phyloP scores from a whole-genome alignment of 306 rosid genomes.

The Sophora flavescens region DNA sequence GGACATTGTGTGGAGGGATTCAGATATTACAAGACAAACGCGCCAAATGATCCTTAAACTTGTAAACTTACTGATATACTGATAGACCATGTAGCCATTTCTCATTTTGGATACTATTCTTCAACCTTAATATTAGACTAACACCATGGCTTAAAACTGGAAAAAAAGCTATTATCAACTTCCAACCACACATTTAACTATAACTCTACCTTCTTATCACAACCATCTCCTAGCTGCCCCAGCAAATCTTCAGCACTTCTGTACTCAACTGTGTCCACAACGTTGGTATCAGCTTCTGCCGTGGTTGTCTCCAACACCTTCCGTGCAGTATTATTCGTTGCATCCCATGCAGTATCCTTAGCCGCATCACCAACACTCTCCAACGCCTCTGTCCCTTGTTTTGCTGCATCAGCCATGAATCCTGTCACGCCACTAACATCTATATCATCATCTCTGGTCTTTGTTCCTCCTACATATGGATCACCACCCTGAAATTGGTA shows the following conservation, averaged over 20 bases:
- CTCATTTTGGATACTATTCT: too few relatives aligned
- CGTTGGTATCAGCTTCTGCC: constrained; percentile 66
- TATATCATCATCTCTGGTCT: neutral
- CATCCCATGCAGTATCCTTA: constrained; percentile 61
- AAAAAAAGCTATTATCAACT: too few relatives aligned
- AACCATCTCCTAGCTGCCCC: constrained; percentile 57
- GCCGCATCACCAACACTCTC: constrained; percentile 48
- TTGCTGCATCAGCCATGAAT: constrained; percentile 44
- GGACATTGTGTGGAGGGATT: too few relatives aligned
- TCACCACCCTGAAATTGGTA: constrained; percentile 40
- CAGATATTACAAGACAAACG: too few relatives aligned
- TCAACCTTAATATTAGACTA: too few relatives aligned
- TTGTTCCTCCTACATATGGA: neutral
- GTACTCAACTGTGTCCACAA: constrained; percentile 71
- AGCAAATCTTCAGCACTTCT: constrained; percentile 58
- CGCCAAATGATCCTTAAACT: too few relatives aligned
- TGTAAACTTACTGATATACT: too few relatives aligned
- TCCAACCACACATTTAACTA: neutral
- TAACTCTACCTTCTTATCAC: constrained; percentile 28
- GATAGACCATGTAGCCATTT: too few relatives aligned
- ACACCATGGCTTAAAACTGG: too few relatives aligned
- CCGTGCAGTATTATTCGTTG: constrained; percentile 46
- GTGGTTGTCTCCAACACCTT: constrained; percentile 50
- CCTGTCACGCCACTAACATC: constrained; percentile 31
- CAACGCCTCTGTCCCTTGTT: constrained; percentile 42